Evolutionary conservation across 805 yeast species (phyloP).

Genomic region (Millerozyma acaciae): DNA sequence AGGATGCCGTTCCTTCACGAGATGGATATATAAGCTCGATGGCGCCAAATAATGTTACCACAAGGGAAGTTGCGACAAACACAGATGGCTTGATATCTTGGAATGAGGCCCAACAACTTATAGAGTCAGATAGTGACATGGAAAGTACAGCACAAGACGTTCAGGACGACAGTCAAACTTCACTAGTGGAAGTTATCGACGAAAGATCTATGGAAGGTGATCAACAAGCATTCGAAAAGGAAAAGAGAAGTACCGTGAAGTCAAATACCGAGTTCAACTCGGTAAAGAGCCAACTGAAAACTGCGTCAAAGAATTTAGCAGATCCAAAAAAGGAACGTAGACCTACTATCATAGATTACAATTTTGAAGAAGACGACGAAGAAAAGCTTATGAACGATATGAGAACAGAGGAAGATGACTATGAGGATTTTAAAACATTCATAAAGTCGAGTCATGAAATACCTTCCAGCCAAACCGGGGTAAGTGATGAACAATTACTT

Average conservation of each 20-base stretch:
- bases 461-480: constrained; percentile 31
- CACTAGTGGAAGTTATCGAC: constrained; percentile 8
- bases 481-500: constrained; percentile 45
- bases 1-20: too few relatives aligned
- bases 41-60: not conserved
- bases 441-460: constrained; percentile 19
- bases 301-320: too few relatives aligned
- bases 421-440: constrained; percentile 51
- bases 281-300: constrained; percentile 1
- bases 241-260: too few relatives aligned
- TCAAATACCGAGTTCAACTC: too few relatives aligned
- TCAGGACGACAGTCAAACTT: too few relatives aligned
- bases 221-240: constrained; percentile 1
- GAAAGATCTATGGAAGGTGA: constrained; percentile 9
- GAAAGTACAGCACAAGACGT: too few relatives aligned
- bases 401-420: constrained; percentile 67
- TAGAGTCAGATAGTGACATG: not conserved
- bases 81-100: constrained; percentile 45
- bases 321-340: too few relatives aligned
- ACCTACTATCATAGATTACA: constrained; percentile 48
- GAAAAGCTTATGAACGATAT: constrained; percentile 59
- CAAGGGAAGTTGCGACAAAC: constrained; percentile 11
- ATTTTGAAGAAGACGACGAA: constrained; percentile 76
- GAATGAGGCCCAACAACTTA: constrained; percentile 38
- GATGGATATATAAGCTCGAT: not conserved